Evolutionary conservation across 495 filamentous ascomycete species (phyloP), one percentile per base, ranked within the genome.

Genomic region (Apiosordaria backusii): DNA sequence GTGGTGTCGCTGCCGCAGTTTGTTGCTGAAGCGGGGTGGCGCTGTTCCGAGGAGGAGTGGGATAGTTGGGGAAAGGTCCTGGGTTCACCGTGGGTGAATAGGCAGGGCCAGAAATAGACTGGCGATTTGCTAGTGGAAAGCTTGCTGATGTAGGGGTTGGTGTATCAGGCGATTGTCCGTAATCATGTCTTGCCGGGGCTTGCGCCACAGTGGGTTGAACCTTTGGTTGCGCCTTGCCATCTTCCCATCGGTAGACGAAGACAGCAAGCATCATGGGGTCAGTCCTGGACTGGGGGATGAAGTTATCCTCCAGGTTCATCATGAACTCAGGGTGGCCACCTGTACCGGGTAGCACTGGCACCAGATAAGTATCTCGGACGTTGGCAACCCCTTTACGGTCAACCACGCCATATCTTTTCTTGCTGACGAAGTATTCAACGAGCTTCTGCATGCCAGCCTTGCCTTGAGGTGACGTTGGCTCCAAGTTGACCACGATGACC

Each of bases 371-470:
- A 68, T 93, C 90, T 54, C 89, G 88, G 58, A 92, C 87, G 26
- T 88, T 89, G n/a, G 85, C 76, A 0, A 86, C 81, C 23, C 78
- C 81, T 68, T 90, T 90, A 65, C 89, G 88, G 4, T 87, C 87
- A 10, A 95, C 80, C 5, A 96, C 92, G 23, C 92, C 93, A 72
- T 94, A 97, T 29, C 90, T 81, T 61, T 89, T 85, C 68, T 92
- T 88, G 19, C 82, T 83, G 15, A 83, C 77, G 72, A 97, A 96
- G 73, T 97, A 97, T 29, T 92, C 84, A 67, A 89, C 91, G 6
- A 97, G 79, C 10, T 83, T 83, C 65, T 88, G 81, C 70, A 94
- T 92, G 6, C 84, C 84, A 52, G 86, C 78, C 45, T 75, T 78
- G 0, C 83, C 78, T 0, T 77, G 71, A 52, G 86, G 81, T 4